Conservation (phyloP, 495 filamentous ascomycete genomes). For the Penicillium samsonianum region DNA sequence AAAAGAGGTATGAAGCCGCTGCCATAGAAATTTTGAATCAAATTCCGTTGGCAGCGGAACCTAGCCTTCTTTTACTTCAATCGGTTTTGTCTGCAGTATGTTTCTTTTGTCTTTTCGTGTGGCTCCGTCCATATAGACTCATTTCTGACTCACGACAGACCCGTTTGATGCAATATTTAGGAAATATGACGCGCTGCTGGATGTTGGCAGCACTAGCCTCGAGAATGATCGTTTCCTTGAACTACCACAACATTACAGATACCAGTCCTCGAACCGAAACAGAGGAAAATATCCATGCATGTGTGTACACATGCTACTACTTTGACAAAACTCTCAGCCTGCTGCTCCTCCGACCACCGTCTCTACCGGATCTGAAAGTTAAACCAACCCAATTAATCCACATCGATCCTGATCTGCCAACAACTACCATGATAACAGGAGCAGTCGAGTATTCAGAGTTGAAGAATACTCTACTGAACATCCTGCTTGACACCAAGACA, state of each 20-base stretch:
- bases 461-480: conserved; percentile 21
- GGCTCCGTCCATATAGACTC: neutral
- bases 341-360: conserved; percentile 38
- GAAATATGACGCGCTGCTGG: conserved; percentile 34
- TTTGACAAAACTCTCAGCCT: conserved; percentile 40
- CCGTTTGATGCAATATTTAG: conserved; percentile 30
- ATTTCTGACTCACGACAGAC: conserved; percentile 18
- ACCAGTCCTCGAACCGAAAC: conserved; percentile 19
- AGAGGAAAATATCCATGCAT: conserved; percentile 31
- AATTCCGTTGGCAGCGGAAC: conserved; percentile 25
- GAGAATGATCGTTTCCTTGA: conserved; percentile 29
- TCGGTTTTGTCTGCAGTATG: conserved; percentile 32
- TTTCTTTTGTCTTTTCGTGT: neutral
- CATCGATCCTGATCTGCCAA: conserved; percentile 27
- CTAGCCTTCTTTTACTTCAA: conserved; percentile 32
- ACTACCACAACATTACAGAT: conserved; percentile 32
- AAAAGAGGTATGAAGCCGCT: conserved; percentile 28
- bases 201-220: conserved; percentile 29
- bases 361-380: conserved; percentile 34
- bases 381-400: conserved; percentile 26
- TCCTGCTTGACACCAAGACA: conserved; percentile 24
- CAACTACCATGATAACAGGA: conserved; percentile 25
- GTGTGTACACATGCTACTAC: conserved; percentile 35
- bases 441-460: conserved; percentile 30
- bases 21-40: conserved; percentile 25